Percentiles rank a stretch among this genome's conserved stretches.
Conservation (phyloP, 2,329 filamentous ascomycete species). For the Lachnellula suecica region DNA sequence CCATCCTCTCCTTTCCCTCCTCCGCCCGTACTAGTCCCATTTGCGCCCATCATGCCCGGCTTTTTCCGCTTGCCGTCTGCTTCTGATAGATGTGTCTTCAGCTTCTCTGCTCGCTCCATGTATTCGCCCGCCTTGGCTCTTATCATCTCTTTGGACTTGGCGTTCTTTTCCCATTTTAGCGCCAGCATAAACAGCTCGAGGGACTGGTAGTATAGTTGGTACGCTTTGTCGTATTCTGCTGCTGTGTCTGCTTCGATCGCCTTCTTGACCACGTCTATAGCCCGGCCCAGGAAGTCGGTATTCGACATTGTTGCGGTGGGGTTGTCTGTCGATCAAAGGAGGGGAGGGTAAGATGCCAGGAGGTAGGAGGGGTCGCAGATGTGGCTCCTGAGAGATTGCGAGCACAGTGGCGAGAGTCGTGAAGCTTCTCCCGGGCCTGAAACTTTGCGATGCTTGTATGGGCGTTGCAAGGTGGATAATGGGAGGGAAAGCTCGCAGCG, state of each 20-base stretch:
- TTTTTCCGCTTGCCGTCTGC: slow-evolving; percentile 71
- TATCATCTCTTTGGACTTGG: slow-evolving; percentile 96
- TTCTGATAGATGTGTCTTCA: slow-evolving; percentile 85
- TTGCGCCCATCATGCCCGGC: slow-evolving; percentile 69
- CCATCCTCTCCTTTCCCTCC: slow-evolving; percentile 59
- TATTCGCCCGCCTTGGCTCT: slow-evolving; percentile 93
- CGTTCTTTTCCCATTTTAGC: slow-evolving; percentile 99
- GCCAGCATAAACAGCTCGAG: slow-evolving; percentile 99
- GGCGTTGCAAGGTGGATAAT: neutral
- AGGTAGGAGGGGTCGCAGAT: neutral
- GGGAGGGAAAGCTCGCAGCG: neutral
- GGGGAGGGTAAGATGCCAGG: neutral
- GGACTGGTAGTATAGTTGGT: slow-evolving; percentile 91
- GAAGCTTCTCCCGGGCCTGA: neutral
- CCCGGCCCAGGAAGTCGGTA: slow-evolving; percentile 94
- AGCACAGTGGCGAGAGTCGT: neutral
- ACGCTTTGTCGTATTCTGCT: slow-evolving; percentile 95
- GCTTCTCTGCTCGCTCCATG: slow-evolving; percentile 97
- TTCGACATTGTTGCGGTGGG: slow-evolving; percentile 69
- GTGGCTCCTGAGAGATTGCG: neutral
- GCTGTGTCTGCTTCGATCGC: slow-evolving; percentile 95
- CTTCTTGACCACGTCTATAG: slow-evolving; percentile 95
- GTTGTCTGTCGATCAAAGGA: slow-evolving; percentile 2
- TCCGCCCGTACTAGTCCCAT: slow-evolving; percentile 64
- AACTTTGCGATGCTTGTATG: neutral